Conservation (phyloP, 306 rosid species). For the Pyrus pyrifolia region DNA sequence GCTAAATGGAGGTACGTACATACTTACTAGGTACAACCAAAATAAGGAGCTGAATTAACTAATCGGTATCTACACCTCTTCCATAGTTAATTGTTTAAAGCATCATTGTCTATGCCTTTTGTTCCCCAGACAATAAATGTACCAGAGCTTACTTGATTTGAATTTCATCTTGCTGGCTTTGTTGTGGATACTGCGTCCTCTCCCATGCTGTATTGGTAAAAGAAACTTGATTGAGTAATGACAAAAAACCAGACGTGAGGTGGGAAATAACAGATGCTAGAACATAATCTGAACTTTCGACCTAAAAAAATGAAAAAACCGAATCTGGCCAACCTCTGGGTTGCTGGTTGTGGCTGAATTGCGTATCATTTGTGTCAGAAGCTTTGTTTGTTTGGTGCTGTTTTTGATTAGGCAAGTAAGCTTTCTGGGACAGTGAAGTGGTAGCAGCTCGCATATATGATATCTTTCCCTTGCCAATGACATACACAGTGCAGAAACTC, state of each 20-base stretch:
- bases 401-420: not conserved
- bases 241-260: not conserved
- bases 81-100: not conserved
- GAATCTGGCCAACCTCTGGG: slow-evolving; percentile 15
- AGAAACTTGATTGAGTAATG: slow-evolving; percentile 5
- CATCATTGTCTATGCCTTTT: not conserved
- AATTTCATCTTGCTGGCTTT: slow-evolving; percentile 11
- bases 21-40: not conserved
- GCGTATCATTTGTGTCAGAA: slow-evolving; percentile 12
- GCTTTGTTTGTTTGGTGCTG: slow-evolving; percentile 8
- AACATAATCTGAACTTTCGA: not conserved
- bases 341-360: slow-evolving; percentile 9
- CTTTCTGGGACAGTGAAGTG: slow-evolving; percentile 18
- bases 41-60: not conserved
- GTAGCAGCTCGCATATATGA: slow-evolving; percentile 38
- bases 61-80: not conserved
- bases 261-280: not conserved
- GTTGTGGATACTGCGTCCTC: slow-evolving; percentile 7
- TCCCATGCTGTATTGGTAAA: slow-evolving; percentile 26
- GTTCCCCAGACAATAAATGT: not conserved
- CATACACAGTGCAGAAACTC: slow-evolving; percentile 65
- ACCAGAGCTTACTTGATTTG: slow-evolving; percentile 50
- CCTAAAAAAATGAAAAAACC: too few relatives aligned
- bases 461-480: slow-evolving; percentile 65
- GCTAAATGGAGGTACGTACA: not conserved